A percentile compares a stretch with the other conserved stretches of the same genome.
Conservation (phyloP, 805 yeast species). For the Cyberlindnera euphorbiiphila region DNA sequence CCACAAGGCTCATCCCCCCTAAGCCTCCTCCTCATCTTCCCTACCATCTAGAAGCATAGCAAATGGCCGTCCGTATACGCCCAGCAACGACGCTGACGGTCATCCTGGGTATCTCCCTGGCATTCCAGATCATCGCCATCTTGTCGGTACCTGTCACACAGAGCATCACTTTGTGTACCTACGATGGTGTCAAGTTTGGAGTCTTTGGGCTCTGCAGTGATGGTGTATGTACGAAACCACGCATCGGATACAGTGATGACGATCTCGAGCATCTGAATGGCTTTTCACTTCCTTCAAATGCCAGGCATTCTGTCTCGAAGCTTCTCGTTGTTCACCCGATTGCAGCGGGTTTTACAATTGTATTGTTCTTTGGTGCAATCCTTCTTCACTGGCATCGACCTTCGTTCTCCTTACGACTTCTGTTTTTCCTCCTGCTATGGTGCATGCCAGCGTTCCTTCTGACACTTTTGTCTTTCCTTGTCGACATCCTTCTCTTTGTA, state of each 20-base stretch:
- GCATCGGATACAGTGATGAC: slow-evolving; percentile 40
- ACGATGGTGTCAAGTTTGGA: slow-evolving; percentile 52
- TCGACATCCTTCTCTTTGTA: slow-evolving; percentile 75
- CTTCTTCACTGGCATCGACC: slow-evolving; percentile 36
- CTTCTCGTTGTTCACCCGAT: slow-evolving; percentile 66
- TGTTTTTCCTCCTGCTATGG: slow-evolving; percentile 52
- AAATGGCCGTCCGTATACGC: slow-evolving; percentile 27
- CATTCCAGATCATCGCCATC: slow-evolving; percentile 55
- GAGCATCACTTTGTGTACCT: slow-evolving; percentile 45
- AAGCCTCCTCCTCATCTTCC: background rate
- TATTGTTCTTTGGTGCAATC: slow-evolving; percentile 40
- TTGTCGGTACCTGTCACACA: slow-evolving; percentile 57
- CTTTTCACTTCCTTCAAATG: slow-evolving; percentile 53
- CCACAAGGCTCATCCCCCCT: background rate
- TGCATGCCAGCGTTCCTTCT: slow-evolving; percentile 67
- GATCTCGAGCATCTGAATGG: slow-evolving; percentile 34
- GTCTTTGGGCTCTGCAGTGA: slow-evolving; percentile 63
- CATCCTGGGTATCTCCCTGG: slow-evolving; percentile 46
- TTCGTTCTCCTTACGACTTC: slow-evolving; percentile 36
- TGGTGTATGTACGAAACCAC: slow-evolving; percentile 35
- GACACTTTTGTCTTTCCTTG: slow-evolving; percentile 69
- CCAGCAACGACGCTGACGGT: slow-evolving; percentile 35
- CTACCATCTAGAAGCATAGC: background rate
- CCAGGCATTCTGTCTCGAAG: slow-evolving; percentile 55
- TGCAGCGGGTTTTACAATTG: slow-evolving; percentile 50